phyloP scores from a whole-genome alignment of 768 basidiomycete species.

The Mrakia gelida region DNA sequence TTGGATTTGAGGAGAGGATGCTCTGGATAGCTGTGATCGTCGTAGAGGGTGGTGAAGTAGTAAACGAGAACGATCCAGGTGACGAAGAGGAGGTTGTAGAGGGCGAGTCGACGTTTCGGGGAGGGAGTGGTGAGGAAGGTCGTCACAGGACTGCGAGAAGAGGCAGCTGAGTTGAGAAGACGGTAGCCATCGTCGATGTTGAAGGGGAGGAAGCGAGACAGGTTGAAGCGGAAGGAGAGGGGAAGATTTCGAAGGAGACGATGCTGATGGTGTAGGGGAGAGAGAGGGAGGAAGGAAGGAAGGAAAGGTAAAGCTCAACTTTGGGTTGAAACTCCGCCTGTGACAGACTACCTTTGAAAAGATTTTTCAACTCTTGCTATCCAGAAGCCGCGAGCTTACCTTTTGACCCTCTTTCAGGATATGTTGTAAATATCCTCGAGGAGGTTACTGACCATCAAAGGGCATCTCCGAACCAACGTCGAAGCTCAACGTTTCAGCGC shows the following conservation, averaged over 20 bases:
- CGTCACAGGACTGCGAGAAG: neutral
- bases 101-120: neutral
- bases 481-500: no score
- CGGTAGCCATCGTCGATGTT: neutral
- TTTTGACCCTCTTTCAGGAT: no score
- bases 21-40: neutral
- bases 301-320: no score
- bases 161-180: neutral
- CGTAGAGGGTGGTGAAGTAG: conserved; percentile 10
- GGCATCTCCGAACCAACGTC: no score
- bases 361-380: no score
- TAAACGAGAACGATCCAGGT: neutral
- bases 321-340: no score
- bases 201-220: neutral
- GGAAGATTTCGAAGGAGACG: neutral
- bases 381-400: no score
- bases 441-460: no score
- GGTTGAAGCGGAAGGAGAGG: neutral
- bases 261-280: neutral
- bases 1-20: neutral
- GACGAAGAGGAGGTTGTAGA: neutral
- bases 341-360: no score
- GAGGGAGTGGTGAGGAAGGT: neutral
- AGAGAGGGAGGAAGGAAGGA: neutral
- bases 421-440: no score